Evolutionary conservation across 345 rosid genomes (phyloP), one percentile per base, ranked within the genome.

Genomic region (Sonneratia alba): DNA sequence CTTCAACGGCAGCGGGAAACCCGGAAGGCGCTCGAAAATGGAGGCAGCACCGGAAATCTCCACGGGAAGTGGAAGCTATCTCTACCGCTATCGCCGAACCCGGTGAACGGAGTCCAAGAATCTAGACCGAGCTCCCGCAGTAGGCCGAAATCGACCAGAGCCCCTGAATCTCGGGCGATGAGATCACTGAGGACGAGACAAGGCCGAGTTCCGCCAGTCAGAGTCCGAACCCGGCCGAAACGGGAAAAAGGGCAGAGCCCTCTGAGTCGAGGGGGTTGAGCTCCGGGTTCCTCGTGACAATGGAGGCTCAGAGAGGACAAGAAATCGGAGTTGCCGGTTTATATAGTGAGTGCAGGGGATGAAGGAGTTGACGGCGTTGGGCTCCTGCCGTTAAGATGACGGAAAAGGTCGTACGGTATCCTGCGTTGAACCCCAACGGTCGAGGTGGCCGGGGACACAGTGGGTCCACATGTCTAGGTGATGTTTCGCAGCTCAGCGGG

Each of bases 381-480:
- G 0, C 55, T 16, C 36, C 43, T 49, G 73, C 80, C 88, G 89
- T 88, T 81, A 83, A 27, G 13, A 3, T 79, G 78, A 89, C 96
- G 87, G 90, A 64, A 79, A 72, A 70, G 15, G 15, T 40, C 43
- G 43, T 69, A 45, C 76, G n/a, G 62, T 40, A 24, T 22, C 6
- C 36, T 14, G 27, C 42, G 4, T 61, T n/a, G 43, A 21, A 1
- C 32, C 1, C 73, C n/a, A 21, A 34, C 74, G 87, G 91, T 85
- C 83, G 71, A 7, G 80, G 43, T 67, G 64, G 70, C 67, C 56
- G 85, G 76, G 80, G 84, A 87, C 93, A 88, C n/a, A 18, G 18
- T 66, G 94, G 90, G 73, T 85, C 92, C 85, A 80, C 77, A 47
- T 85, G 91, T 89, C 81, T 48, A 62, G 75, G 57, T 62, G 77